Conservation (phyloP, 805 yeast species). For the Wickerhamiella cacticola region DNA sequence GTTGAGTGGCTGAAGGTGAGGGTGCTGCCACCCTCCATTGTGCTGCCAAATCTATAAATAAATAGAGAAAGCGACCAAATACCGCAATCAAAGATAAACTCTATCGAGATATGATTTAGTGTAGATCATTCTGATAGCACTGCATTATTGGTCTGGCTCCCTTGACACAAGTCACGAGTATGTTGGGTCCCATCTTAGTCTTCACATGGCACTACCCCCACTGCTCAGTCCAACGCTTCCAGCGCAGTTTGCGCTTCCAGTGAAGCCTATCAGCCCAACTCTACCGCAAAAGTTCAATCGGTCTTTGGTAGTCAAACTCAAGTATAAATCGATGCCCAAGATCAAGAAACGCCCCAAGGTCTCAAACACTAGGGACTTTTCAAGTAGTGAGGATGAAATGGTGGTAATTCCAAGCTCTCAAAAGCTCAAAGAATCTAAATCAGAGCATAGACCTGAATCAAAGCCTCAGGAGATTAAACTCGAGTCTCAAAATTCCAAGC, state of each 20-base stretch:
- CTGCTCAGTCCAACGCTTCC: conserved; percentile 32
- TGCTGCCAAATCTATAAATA: no score
- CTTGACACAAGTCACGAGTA: not conserved
- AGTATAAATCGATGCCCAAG: conserved; percentile 5
- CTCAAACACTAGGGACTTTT: not conserved
- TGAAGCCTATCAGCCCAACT: conserved; percentile 32
- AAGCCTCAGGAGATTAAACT: no score
- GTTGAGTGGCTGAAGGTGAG: not conserved
- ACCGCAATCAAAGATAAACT: no score
- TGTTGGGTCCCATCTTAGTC: not conserved
- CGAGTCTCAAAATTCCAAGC: no score
- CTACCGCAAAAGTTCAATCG: conserved; percentile 28
- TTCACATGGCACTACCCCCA: conserved; percentile 23
- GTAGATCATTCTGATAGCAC: no score
- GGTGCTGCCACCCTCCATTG: not conserved
- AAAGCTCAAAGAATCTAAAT: not conserved
- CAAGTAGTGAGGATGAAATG: not conserved
- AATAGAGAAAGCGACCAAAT: no score
- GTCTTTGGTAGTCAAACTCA: conserved; percentile 10
- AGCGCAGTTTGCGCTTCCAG: conserved; percentile 26
- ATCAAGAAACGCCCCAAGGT: not conserved
- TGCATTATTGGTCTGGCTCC: no score
- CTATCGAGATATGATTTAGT: no score
- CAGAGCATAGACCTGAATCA: not conserved
- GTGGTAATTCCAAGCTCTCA: not conserved